Percentiles rank a stretch among this genome's conserved stretches.
phyloP scores from a whole-genome alignment of 1,284 basidiomycete species.

The Veloporphyrellus conicus region DNA sequence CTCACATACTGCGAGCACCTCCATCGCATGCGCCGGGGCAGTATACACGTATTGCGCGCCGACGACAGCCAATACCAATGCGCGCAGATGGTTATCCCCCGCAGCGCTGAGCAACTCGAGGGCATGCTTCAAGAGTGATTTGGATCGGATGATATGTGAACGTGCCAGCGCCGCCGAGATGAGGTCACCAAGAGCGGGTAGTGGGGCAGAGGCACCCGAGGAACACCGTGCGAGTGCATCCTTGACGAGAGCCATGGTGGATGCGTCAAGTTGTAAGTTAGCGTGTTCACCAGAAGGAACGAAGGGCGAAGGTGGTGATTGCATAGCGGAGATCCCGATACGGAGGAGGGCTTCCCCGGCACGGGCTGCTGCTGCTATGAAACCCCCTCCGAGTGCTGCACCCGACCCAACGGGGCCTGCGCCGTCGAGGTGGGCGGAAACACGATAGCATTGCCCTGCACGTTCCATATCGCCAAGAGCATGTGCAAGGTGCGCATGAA shows the following conservation, averaged over 20 bases:
- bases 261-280: conserved; percentile 14
- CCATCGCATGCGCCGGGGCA: conserved; percentile 58
- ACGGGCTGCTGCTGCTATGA: conserved; percentile 53
- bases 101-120: conserved; percentile 52
- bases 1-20: conserved; percentile 60
- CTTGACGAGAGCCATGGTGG: conserved; percentile 16
- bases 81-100: conserved; percentile 68
- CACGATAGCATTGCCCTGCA: conserved; percentile 58
- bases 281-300: conserved; percentile 2
- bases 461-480: conserved; percentile 45
- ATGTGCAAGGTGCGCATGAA: conserved; percentile 70
- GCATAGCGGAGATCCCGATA: conserved; percentile 42
- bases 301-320: neutral
- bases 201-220: conserved; percentile 20
- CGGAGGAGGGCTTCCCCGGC: conserved; percentile 57
- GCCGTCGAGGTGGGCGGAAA: conserved; percentile 48
- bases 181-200: conserved; percentile 29
- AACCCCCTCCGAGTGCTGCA: conserved; percentile 37
- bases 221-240: conserved; percentile 31
- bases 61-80: conserved; percentile 60
- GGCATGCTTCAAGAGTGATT: conserved; percentile 57
- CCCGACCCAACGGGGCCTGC: conserved; percentile 23
- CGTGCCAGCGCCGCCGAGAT: conserved; percentile 27
- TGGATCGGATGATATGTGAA: conserved; percentile 34
- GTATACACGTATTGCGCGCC: conserved; percentile 69